Evolutionary conservation across 805 yeast genomes (phyloP).

Genomic region (Lachancea cidri): DNA sequence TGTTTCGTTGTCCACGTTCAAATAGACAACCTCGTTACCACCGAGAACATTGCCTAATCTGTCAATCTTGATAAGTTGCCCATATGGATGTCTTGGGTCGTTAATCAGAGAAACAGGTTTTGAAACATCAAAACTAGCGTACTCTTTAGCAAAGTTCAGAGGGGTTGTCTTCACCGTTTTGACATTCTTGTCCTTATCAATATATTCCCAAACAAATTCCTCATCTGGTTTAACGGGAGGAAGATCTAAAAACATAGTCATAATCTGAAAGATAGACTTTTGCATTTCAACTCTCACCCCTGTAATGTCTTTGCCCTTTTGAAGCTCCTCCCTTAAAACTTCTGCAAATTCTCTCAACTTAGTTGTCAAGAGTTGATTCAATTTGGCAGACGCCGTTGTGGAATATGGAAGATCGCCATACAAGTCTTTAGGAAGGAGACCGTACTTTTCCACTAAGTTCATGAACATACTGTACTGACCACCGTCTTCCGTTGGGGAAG

Average conservation of each 20-base stretch:
- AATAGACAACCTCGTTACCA: conserved; percentile 65
- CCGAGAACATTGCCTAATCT: conserved; percentile 68
- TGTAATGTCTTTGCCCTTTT: conserved; percentile 36
- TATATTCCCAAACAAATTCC: conserved; percentile 66
- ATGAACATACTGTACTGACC: conserved; percentile 86
- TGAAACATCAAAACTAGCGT: conserved; percentile 47
- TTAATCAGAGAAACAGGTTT: conserved; percentile 63
- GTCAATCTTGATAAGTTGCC: conserved; percentile 62
- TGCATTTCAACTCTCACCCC: conserved; percentile 45
- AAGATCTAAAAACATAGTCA: conserved; percentile 65
- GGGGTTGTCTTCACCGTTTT: conserved; percentile 56
- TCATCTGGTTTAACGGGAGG: conserved; percentile 72
- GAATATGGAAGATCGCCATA: conserved; percentile 66
- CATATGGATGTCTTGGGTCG: conserved; percentile 75
- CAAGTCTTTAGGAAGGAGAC: conserved; percentile 66
- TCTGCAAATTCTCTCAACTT: conserved; percentile 78
- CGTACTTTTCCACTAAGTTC: conserved; percentile 73
- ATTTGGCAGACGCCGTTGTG: conserved; percentile 43
- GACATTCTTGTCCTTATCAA: conserved; percentile 59
- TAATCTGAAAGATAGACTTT: conserved; percentile 57
- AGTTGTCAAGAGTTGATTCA: conserved; percentile 61
- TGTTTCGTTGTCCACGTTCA: conserved; percentile 57
- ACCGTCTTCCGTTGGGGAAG: conserved; percentile 72
- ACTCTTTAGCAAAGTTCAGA: conserved; percentile 51
- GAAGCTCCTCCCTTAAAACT: conserved; percentile 44